Conservation (phyloP, 2,329 filamentous ascomycete genomes). For the Aspergillus texensis region DNA sequence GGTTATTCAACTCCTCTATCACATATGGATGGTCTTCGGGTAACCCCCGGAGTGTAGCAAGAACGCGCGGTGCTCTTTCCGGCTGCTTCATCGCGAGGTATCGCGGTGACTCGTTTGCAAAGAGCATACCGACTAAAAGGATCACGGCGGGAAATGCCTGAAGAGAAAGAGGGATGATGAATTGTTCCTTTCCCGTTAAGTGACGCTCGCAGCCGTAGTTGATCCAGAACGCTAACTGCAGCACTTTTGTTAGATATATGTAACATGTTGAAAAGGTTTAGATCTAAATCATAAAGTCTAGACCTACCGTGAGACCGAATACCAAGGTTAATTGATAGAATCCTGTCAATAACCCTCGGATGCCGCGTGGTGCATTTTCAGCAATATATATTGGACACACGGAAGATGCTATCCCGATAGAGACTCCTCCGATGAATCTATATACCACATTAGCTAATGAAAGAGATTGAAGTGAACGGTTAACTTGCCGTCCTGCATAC, state of each 20-base stretch:
- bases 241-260: background rate
- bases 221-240: background rate
- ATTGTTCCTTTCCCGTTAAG: background rate
- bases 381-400: background rate
- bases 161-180: background rate
- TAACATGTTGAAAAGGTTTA: background rate
- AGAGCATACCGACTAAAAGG: background rate
- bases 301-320: background rate
- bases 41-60: background rate
- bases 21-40: background rate
- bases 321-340: background rate
- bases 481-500: background rate
- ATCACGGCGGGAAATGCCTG: conserved; percentile 1
- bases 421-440: background rate
- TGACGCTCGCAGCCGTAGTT: background rate
- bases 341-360: background rate
- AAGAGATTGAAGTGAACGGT: too few relatives aligned
- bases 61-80: background rate
- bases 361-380: background rate
- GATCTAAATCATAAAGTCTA: background rate
- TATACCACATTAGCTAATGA: background rate
- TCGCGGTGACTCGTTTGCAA: background rate
- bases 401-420: background rate
- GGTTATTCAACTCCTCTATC: background rate
- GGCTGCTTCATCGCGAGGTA: background rate